A percentile compares a stretch with the other conserved stretches of the same genome.
phyloP scores from a whole-genome alignment of 2,329 filamentous ascomycete species.

The Ceratocystis colombiana region DNA sequence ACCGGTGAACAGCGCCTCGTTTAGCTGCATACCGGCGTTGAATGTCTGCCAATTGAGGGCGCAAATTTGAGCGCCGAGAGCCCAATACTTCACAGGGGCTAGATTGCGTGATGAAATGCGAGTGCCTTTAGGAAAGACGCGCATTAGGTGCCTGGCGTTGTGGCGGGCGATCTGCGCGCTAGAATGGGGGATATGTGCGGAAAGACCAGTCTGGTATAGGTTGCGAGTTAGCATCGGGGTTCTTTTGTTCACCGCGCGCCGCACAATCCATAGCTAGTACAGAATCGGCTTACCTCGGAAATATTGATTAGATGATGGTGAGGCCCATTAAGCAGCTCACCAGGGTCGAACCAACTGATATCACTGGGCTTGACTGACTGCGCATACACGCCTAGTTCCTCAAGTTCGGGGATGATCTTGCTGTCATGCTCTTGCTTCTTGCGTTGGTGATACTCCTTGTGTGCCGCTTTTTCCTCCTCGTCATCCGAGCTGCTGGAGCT shows the following conservation, averaged over 20 bases:
- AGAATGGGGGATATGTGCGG: constrained; percentile 31
- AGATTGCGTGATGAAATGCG: constrained; percentile 58
- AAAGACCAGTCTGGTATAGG: constrained; percentile 4
- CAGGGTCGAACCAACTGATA: constrained; percentile 53
- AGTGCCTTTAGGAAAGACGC: constrained; percentile 59
- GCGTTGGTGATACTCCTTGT: constrained; percentile 42
- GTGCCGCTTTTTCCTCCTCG: constrained; percentile 39
- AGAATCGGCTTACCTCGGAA: constrained; percentile 39
- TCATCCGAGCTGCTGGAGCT: constrained; percentile 37
- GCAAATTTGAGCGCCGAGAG: constrained; percentile 56
- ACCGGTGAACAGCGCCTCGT: constrained; percentile 56
- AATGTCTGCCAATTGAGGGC: constrained; percentile 63
- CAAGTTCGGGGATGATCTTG: constrained; percentile 54
- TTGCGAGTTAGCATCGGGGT: neutral
- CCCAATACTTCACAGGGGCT: constrained; percentile 54
- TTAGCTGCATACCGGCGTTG: constrained; percentile 54
- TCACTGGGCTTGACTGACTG: constrained; percentile 58
- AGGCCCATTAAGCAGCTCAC: constrained; percentile 44
- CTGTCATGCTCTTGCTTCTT: constrained; percentile 43
- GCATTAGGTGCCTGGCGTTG: constrained; percentile 58
- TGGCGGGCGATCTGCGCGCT: constrained; percentile 45
- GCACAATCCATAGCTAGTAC: too few relatives aligned
- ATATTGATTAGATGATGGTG: constrained; percentile 60
- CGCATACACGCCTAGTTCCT: constrained; percentile 56
- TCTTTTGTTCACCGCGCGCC: too few relatives aligned